Percentiles rank a stretch among this genome's conserved stretches.
These are phyloP conservation scores for Sechiopsis laciniata DNA, from an alignment of 306 rosid genomes.

Conservation along the genomic window DNA sequence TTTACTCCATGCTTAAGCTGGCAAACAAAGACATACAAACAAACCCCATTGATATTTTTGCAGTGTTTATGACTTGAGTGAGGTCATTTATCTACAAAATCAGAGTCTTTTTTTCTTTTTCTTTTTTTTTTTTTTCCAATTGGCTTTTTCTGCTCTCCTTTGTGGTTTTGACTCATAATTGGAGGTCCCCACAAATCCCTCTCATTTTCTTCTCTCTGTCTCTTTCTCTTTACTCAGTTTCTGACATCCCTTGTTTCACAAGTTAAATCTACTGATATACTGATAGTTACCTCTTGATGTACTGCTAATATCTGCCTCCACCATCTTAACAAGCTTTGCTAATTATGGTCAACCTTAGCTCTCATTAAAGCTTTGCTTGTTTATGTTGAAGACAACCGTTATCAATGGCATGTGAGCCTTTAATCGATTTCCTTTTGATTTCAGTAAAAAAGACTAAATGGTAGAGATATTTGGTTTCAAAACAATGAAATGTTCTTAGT, in stretches of 20 bases:
- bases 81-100: constrained; percentile 19
- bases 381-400: background rate
- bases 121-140: background rate
- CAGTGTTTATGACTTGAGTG: constrained; percentile 10
- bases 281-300: constrained; percentile 7
- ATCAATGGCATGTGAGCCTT: background rate
- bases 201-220: background rate
- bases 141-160: background rate
- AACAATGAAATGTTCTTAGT: background rate
- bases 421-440: background rate
- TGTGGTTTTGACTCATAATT: constrained; percentile 15
- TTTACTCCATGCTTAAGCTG: constrained; percentile 22
- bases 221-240: constrained; percentile 7
- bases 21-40: constrained; percentile 19
- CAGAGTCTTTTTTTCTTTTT: background rate
- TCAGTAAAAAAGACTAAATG: background rate
- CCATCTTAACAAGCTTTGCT: background rate
- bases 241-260: constrained; percentile 20
- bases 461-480: too few relatives aligned
- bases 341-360: background rate
- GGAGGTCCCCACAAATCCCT: constrained; percentile 2
- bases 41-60: constrained; percentile 13
- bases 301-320: background rate
- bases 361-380: background rate
- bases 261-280: constrained; percentile 14